phyloP scores from a whole-genome alignment of 352 stramenopile genomes.

The Thraustochytrium striatum region DNA sequence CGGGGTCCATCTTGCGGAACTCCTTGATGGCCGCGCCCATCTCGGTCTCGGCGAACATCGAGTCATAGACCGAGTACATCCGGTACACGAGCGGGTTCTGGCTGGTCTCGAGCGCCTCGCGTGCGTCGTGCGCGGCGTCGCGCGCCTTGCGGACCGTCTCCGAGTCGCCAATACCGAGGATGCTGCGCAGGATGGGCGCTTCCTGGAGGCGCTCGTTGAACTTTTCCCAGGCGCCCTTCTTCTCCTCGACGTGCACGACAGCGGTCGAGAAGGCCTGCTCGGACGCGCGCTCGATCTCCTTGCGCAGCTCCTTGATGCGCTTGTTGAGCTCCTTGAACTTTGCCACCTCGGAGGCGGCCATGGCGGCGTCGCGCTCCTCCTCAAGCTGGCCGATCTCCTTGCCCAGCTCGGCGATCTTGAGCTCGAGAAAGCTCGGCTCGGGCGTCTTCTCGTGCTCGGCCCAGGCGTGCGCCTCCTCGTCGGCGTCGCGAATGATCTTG shows the following conservation, averaged over 20 bases:
- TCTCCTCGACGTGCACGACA: conserved; percentile 72
- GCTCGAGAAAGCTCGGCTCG: conserved; percentile 18
- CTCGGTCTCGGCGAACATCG: conserved; percentile 91
- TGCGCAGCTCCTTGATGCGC: conserved; percentile 9
- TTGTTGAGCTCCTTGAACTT: conserved; percentile 46
- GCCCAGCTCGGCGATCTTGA: conserved; percentile 18
- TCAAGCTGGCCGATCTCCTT: conserved; percentile 9
- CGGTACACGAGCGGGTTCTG: conserved; percentile 97
- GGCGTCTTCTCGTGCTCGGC: background rate
- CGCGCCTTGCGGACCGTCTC: conserved; percentile 70
- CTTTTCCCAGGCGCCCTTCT: conserved; percentile 86
- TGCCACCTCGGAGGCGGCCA: conserved; percentile 35
- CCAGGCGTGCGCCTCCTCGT: conserved; percentile 18
- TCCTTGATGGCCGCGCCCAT: conserved; percentile 88
- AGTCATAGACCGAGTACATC: conserved; percentile 94
- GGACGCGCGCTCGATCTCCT: conserved; percentile 30
- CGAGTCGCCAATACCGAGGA: conserved; percentile 41
- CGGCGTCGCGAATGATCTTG: conserved; percentile 37
- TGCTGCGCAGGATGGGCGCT: conserved; percentile 81
- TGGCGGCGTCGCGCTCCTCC: conserved; percentile 29
- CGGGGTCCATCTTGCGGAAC: conserved; percentile 88
- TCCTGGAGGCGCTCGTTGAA: conserved; percentile 85
- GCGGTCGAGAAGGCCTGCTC: conserved; percentile 32
- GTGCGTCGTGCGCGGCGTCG: conserved; percentile 71
- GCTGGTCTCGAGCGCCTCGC: conserved; percentile 95